These are phyloP conservation scores for Chamaenerion angustifolium DNA, from an alignment of 345 rosid species.

Conservation along the genomic window DNA sequence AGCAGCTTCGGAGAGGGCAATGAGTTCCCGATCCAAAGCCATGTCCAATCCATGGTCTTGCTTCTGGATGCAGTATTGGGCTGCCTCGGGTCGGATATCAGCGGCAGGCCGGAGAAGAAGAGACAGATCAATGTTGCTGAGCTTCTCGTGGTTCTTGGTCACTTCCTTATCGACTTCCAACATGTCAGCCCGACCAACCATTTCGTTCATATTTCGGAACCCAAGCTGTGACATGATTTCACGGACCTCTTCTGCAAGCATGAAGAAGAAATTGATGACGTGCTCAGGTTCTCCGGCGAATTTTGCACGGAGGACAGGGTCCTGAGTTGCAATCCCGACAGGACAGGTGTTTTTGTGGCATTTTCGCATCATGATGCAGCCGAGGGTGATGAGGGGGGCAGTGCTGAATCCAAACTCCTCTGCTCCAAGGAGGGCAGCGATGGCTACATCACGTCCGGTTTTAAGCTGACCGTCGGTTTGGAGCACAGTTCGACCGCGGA, in stretches of 20 bases:
- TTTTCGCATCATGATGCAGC: conserved; percentile 99
- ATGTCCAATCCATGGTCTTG: conserved; percentile 96
- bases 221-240: conserved; percentile 96
- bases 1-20: conserved; percentile 54
- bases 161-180: conserved; percentile 95
- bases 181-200: conserved; percentile 99
- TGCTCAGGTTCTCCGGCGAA: conserved; percentile 99
- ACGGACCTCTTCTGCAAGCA: conserved; percentile 96
- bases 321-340: conserved; percentile 99
- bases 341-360: conserved; percentile 99
- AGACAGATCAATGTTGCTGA: conserved; percentile 82
- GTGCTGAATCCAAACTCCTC: conserved; percentile 99
- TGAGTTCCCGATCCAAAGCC: conserved; percentile 80
- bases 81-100: conserved; percentile 87
- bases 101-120: conserved; percentile 84
- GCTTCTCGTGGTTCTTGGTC: conserved; percentile 56
- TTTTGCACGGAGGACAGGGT: conserved; percentile 94
- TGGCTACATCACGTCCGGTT: conserved; percentile 96
- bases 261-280: conserved; percentile 91
- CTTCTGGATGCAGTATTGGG: conserved; percentile 81
- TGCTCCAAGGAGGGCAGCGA: conserved; percentile 98
- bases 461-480: conserved; percentile 99
- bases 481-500: conserved; percentile 95
- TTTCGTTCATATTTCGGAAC: conserved; percentile 64
- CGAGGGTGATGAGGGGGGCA: conserved; percentile 96